Evolutionary conservation across 306 rosid genomes (phyloP), one percentile per base, ranked within the genome.

Genomic region (Arachis hypogaea): DNA sequence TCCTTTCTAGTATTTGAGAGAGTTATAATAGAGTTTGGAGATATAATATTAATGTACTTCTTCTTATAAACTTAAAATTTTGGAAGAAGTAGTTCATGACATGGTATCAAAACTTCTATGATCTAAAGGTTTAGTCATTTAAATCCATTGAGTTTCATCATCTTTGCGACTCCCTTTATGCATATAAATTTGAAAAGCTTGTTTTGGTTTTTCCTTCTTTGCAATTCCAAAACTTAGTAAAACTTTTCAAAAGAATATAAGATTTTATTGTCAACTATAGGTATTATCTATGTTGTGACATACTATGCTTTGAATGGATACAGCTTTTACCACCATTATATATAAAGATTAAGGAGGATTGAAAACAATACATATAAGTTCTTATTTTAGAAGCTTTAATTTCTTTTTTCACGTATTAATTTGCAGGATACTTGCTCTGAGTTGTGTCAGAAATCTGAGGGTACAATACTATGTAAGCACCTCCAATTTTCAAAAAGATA

Each of bases 401-500:
- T 44, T 18, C 22, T 18, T 7, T 38, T 14, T 11, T 40, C 38
- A 46, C 61, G 57, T 55, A 63, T 46, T 54, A 5, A 9, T 72
- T 82, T 84, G 79, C 89, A 93, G 98, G 96, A 91, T 36, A 84
- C 88, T 11, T 93, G 98, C 80, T 91, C 96, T 3, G 96, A 93
- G 68, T 45, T 40, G 71, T 93, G 98, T n/a, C 92, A 89, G 84
- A 85, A 84, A 84, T 82, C 96, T 46, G 82, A 86, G 83, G 85
- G 54, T 59, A 86, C 91, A 12, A 61, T 85, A 80, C 82, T 81
- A 22, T 81, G 97, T 91, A 81, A 84, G 94, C 79, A 41, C 46
- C 45, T 38, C 6, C 14, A 38, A 33, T 5, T 0, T 29, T 59
- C 29, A 28, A 55, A 54, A 49, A 14, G 2, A 33, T 2, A 33